These are phyloP conservation scores for Populus hybrid DNA, from an alignment of 441 rosid species.

Conservation along the genomic window DNA sequence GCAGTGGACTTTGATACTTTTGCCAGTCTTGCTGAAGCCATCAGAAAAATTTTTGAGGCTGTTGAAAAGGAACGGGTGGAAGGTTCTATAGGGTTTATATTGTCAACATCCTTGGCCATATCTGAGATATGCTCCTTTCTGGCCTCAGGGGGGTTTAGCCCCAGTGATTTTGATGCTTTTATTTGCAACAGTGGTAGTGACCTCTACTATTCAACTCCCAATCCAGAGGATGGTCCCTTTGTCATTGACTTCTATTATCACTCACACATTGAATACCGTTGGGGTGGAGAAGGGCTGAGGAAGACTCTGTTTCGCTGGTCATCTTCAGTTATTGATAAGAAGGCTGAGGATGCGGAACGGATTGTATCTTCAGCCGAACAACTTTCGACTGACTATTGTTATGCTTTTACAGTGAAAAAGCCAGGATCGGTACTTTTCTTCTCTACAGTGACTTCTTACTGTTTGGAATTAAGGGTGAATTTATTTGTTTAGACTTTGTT, in stretches of 20 bases:
- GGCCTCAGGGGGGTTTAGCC: slow-evolving; percentile 58
- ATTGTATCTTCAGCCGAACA: slow-evolving; percentile 29
- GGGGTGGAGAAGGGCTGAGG: slow-evolving; percentile 84
- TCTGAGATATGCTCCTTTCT: slow-evolving; percentile 66
- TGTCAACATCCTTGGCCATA: slow-evolving; percentile 77
- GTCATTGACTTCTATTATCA: slow-evolving; percentile 73
- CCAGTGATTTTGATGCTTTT: slow-evolving; percentile 75
- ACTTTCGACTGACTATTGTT: slow-evolving; percentile 30
- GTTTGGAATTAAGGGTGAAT: slow-evolving; percentile 1
- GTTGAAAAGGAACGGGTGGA: slow-evolving; percentile 43
- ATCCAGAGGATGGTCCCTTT: slow-evolving; percentile 53
- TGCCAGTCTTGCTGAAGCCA: slow-evolving; percentile 39
- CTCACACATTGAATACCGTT: slow-evolving; percentile 74
- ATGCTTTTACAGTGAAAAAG: slow-evolving; percentile 25
- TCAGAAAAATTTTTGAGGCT: slow-evolving; percentile 43
- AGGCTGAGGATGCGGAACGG: slow-evolving; percentile 29
- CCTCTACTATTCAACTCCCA: slow-evolving; percentile 68
- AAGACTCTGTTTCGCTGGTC: slow-evolving; percentile 80
- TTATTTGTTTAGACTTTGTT: slow-evolving; percentile 4
- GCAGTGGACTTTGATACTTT: slow-evolving; percentile 58
- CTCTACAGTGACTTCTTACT: background rate
- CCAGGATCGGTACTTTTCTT: slow-evolving; percentile 23
- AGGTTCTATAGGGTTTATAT: slow-evolving; percentile 63
- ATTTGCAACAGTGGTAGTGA: slow-evolving; percentile 94
- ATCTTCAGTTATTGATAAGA: slow-evolving; percentile 47